Percentiles rank a stretch among this genome's conserved stretches.
phyloP scores from a whole-genome alignment of 441 rosid species.

The Syzygium malaccense region DNA sequence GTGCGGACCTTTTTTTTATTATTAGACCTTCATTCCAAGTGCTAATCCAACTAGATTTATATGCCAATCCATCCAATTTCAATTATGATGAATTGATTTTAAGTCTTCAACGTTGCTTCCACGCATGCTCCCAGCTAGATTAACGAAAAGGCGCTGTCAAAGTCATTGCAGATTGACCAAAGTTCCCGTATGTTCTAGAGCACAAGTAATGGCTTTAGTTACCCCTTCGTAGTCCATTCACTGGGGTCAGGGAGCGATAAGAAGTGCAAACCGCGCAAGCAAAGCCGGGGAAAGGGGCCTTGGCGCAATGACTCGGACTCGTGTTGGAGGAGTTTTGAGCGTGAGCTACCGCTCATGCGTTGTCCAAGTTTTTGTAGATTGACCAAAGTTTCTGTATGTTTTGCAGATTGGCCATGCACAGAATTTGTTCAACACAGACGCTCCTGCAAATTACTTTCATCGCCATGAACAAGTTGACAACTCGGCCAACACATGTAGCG shows the following conservation, averaged over 20 bases:
- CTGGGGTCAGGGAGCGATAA: background rate
- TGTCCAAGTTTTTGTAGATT: background rate
- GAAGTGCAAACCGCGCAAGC: background rate
- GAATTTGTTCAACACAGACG: background rate
- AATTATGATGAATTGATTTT: background rate
- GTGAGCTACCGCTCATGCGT: background rate
- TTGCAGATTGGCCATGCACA: background rate
- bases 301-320: background rate
- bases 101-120: background rate
- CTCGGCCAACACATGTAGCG: background rate
- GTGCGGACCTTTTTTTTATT: background rate
- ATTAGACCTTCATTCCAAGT: slow-evolving; percentile 3
- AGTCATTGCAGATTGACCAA: background rate
- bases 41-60: slow-evolving; percentile 12
- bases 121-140: background rate
- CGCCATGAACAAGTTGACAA: background rate
- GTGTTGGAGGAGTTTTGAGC: background rate
- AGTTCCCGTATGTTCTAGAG: background rate
- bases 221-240: background rate
- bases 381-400: background rate
- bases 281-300: background rate
- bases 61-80: background rate
- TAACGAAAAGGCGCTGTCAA: background rate
- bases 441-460: background rate
- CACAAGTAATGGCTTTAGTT: background rate